Evolutionary conservation across 345 rosid genomes (phyloP), one percentile per base, ranked within the genome.

Genomic region (Populus alba): DNA sequence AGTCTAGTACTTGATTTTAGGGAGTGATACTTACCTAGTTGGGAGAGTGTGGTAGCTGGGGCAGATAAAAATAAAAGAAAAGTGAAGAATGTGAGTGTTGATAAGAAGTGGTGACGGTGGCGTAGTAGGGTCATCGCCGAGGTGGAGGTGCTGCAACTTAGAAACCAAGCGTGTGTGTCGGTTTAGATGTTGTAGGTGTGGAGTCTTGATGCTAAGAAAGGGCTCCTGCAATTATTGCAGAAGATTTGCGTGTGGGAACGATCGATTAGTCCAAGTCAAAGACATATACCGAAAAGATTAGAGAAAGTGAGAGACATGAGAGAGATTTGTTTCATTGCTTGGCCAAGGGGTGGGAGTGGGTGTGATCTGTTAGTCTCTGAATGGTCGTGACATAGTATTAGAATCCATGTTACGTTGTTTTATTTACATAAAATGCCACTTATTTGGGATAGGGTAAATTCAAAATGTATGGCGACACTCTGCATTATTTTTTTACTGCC

Each of bases 21-120:
- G 6, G 68, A 68, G 39, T 39, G 23, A 9, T 29, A 37, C 79
- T 80, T 79, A 87, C 92, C 83, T 57, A 83, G 81, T 47, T 68
- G 85, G 22, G 83, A 51, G 67, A 84, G 79, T 68, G 84, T 20
- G 11, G 81, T 41, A 37, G 85, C 68, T 45, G 90, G 77, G 71
- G 83, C 75, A 13, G 83, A 85, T 71, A 89, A 82, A 80, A 92
- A 86, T 47, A 91, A 82, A 82, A 92, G 86, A 73, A 91, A 84
- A 68, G 87, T 75, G 82, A 91, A 85, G 83, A 90, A 85, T 17
- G 86, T 76, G 82, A 88, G 66, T 68, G 81, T 66, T 57, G 88
- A 79, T 8, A 83, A 61, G 35, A 72, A 61, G 72, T 77, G 68
- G 77, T 51, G 85, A 73, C 83, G 91, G 77, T 59, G 90, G 85